Conservation (phyloP, 768 basidiomycete genomes). For the Amanita muscaria region DNA sequence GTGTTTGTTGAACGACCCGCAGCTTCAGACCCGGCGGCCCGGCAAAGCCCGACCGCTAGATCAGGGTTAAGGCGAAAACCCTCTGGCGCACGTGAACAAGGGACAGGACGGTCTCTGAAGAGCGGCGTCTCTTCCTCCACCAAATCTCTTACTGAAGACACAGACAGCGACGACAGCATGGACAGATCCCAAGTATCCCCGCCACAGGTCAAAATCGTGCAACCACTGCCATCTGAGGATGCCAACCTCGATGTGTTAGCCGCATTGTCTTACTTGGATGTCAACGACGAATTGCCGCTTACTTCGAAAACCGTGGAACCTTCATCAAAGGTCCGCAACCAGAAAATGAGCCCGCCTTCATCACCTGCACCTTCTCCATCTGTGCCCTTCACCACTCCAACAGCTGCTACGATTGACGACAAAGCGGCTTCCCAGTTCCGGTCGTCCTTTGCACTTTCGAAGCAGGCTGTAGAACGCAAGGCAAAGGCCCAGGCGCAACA, state of each 20-base stretch:
- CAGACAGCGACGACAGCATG: slow-evolving; percentile 17
- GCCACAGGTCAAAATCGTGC: not conserved
- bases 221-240: slow-evolving; percentile 26
- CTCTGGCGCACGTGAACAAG: slow-evolving; percentile 74
- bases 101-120: slow-evolving; percentile 30
- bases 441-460: slow-evolving; percentile 85
- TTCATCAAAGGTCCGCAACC: slow-evolving; percentile 23
- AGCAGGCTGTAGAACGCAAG: slow-evolving; percentile 75
- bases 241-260: slow-evolving; percentile 65
- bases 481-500: slow-evolving; percentile 80
- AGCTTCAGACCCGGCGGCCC: slow-evolving; percentile 15
- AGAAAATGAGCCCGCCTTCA: slow-evolving; percentile 18
- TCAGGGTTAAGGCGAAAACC: slow-evolving; percentile 58
- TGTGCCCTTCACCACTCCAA: slow-evolving; percentile 13
- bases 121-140: slow-evolving; percentile 31
- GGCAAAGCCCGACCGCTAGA: slow-evolving; percentile 25
- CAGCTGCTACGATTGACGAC: slow-evolving; percentile 15
- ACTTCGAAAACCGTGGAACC: slow-evolving; percentile 27
- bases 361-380: not conserved
- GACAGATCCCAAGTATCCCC: slow-evolving; percentile 3
- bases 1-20: slow-evolving; percentile 22
- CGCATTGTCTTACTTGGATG: slow-evolving; percentile 67
- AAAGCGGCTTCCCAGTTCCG: slow-evolving; percentile 37
- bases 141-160: slow-evolving; percentile 25
- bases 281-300: slow-evolving; percentile 32